Percentiles rank a stretch among this genome's conserved stretches.
phyloP scores from a whole-genome alignment of 306 rosid genomes.

The Dalbergia oliveri region DNA sequence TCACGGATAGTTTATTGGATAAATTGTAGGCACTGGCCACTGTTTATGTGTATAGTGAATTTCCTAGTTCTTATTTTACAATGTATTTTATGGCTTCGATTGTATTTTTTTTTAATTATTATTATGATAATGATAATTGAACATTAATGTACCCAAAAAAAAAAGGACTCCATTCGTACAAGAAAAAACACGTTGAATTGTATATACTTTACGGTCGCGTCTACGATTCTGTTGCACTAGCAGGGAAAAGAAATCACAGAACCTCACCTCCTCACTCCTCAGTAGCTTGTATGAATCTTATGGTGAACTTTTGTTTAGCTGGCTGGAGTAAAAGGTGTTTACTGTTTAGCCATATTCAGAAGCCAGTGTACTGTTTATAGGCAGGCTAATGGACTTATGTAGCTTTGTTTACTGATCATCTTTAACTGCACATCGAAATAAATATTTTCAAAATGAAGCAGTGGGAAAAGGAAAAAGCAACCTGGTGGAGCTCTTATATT shows the following conservation, averaged over 20 bases:
- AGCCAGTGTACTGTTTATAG: conserved; percentile 6
- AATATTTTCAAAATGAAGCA: background rate
- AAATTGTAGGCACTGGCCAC: background rate
- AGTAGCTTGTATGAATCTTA: background rate
- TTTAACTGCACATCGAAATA: conserved; percentile 21
- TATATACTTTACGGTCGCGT: background rate
- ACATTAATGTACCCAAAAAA: background rate
- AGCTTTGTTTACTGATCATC: conserved; percentile 10
- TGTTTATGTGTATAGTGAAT: background rate
- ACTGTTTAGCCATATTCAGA: conserved; percentile 35
- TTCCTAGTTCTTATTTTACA: background rate
- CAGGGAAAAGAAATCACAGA: background rate
- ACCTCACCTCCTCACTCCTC: background rate
- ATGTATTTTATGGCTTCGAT: background rate
- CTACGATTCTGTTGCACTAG: background rate
- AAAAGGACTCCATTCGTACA: background rate
- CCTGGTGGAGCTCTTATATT: conserved; percentile 37
- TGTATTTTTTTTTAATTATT: too few species aligned
- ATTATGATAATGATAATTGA: background rate
- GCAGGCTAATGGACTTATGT: background rate
- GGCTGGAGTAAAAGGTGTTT: background rate
- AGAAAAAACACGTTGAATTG: background rate
- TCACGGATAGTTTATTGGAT: background rate
- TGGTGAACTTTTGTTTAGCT: conserved; percentile 25
- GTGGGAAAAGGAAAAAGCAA: conserved; percentile 24